Conservation (phyloP, 2,329 filamentous ascomycete species). For the Fonsecaea monophora region DNA sequence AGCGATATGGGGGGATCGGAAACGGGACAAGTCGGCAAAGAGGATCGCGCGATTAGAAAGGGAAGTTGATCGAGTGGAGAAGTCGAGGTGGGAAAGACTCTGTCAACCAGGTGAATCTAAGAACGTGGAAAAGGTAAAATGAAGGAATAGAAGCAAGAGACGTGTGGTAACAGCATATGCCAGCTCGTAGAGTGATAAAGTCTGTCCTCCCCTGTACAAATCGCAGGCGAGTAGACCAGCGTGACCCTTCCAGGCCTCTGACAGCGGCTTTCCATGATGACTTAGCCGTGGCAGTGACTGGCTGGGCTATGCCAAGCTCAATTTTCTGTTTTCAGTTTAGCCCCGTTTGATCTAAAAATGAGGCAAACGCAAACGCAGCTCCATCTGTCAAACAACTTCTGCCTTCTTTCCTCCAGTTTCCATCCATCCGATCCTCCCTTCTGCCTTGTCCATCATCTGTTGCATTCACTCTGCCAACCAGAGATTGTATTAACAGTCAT, state of each 20-base stretch:
- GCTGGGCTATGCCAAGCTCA: constrained; percentile 1
- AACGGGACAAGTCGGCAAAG: constrained; percentile 31
- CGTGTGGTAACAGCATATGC: background rate
- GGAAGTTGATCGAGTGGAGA: constrained; percentile 8
- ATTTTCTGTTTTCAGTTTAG: constrained; percentile 8
- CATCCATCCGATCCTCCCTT: constrained; percentile 8
- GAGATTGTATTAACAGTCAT: constrained; percentile 12
- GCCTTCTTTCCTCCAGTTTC: constrained; percentile 4
- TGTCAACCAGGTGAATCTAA: background rate
- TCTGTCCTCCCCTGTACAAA: background rate
- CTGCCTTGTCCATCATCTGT: constrained; percentile 13
- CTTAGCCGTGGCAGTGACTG: constrained; percentile 5
- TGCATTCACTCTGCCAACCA: constrained; percentile 19
- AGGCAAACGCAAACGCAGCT: background rate
- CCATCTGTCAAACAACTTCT: background rate
- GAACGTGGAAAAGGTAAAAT: constrained; percentile 8
- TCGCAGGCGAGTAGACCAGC: background rate
- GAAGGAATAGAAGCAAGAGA: constrained; percentile 9
- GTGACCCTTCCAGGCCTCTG: background rate
- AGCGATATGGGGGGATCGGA: constrained; percentile 12
- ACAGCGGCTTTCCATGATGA: background rate
- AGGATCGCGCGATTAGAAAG: constrained; percentile 18
- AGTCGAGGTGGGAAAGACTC: background rate
- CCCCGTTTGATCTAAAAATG: background rate
- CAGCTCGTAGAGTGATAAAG: constrained; percentile 1